Percentiles rank a stretch among this genome's conserved stretches.
Conservation (phyloP, 345 rosid species). For the Cardamine chenopodiifolia region DNA sequence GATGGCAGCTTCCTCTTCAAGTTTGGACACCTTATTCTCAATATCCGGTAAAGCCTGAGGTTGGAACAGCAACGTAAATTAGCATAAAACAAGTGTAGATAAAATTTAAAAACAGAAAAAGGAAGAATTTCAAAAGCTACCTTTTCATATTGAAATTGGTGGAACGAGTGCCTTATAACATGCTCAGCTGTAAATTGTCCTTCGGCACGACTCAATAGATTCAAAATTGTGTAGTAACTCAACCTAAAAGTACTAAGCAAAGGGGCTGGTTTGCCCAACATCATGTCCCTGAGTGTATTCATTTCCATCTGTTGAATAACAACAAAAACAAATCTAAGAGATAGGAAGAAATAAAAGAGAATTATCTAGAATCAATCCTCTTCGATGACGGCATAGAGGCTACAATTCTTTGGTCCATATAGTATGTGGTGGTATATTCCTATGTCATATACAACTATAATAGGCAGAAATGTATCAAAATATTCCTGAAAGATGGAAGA, state of each 20-base stretch:
- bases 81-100: slow-evolving; percentile 13
- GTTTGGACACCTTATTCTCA: slow-evolving; percentile 73
- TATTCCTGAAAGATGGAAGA: not conserved
- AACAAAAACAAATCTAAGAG: slow-evolving; percentile 35
- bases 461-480: not conserved
- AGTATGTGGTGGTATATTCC: slow-evolving; percentile 1
- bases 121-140: slow-evolving; percentile 45
- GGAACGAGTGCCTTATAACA: slow-evolving; percentile 92
- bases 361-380: slow-evolving; percentile 17
- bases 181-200: slow-evolving; percentile 98
- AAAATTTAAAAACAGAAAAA: slow-evolving; percentile 1
- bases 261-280: slow-evolving; percentile 99
- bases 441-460: not conserved
- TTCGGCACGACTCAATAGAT: slow-evolving; percentile 97
- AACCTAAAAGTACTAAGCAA: slow-evolving; percentile 95
- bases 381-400: slow-evolving; percentile 17
- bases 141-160: slow-evolving; percentile 97
- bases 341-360: slow-evolving; percentile 7
- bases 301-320: slow-evolving; percentile 77
- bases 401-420: slow-evolving; percentile 12
- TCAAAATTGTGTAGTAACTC: slow-evolving; percentile 96
- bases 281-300: slow-evolving; percentile 87
- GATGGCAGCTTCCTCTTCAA: slow-evolving; percentile 90
- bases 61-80: slow-evolving; percentile 14
- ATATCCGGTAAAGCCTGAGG: slow-evolving; percentile 85